Conservation (phyloP, 306 rosid species). For the Argentina anserina region DNA sequence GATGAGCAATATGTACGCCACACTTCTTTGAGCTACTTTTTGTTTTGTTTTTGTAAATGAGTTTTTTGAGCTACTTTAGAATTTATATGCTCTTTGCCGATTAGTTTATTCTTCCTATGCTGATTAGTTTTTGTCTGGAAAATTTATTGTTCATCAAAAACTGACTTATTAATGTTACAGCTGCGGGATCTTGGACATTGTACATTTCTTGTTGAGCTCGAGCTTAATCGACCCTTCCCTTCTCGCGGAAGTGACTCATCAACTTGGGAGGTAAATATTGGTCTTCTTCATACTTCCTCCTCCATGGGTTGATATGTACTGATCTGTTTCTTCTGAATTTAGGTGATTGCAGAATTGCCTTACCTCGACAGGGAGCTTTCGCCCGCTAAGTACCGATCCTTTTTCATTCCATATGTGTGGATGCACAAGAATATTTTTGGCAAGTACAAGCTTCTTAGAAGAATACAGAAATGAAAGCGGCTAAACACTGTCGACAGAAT, state of each 20-base stretch:
- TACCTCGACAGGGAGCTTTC: conserved; percentile 93
- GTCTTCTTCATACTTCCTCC: conserved; percentile 5
- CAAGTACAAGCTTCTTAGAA: conserved; percentile 74
- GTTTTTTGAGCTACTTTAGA: background rate
- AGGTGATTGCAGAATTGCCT: conserved; percentile 78
- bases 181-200: conserved; percentile 67
- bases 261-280: conserved; percentile 70
- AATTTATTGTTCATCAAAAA: background rate
- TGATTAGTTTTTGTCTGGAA: background rate
- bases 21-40: no score
- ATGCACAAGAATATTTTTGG: conserved; percentile 85
- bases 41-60: no score
- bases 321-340: conserved; percentile 9
- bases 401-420: conserved; percentile 90
- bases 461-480: conserved; percentile 38
- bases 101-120: background rate
- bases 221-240: conserved; percentile 77
- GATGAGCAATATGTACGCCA: conserved; percentile 62
- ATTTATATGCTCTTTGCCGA: background rate
- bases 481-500: background rate
- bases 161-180: conserved; percentile 32
- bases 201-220: conserved; percentile 88
- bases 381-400: conserved; percentile 77
- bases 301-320: conserved; percentile 4
- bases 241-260: conserved; percentile 79